These are phyloP conservation scores for Ophiostoma sp. DNA, from an alignment of 2,329 filamentous ascomycete species.

Conservation along the genomic window DNA sequence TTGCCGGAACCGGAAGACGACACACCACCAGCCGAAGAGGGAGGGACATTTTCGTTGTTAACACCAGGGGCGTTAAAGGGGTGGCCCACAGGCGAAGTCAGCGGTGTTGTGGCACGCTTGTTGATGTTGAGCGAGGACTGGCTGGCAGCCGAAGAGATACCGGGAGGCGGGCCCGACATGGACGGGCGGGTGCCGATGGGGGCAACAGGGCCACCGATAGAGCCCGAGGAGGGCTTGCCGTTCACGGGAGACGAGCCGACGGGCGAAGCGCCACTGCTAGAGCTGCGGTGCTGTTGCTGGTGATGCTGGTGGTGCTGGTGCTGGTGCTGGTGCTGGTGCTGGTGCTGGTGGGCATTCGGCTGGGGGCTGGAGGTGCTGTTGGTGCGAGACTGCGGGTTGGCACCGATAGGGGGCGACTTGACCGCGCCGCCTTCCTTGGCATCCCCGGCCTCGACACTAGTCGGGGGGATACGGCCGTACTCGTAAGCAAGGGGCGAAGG, in stretches of 20 bases:
- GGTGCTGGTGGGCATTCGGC: slow-evolving; percentile 42
- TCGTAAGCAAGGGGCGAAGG: slow-evolving; percentile 78
- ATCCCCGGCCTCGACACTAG: slow-evolving; percentile 36
- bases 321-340: slow-evolving; percentile 49
- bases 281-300: slow-evolving; percentile 34
- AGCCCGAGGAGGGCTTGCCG: slow-evolving; percentile 47
- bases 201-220: slow-evolving; percentile 60
- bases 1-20: slow-evolving; percentile 52
- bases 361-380: slow-evolving; percentile 84
- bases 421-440: slow-evolving; percentile 25
- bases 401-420: slow-evolving; percentile 46
- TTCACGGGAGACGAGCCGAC: slow-evolving; percentile 57
- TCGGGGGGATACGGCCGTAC: slow-evolving; percentile 41
- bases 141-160: slow-evolving; percentile 36
- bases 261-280: slow-evolving; percentile 10
- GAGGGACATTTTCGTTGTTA: slow-evolving; percentile 33
- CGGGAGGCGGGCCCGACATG: slow-evolving; percentile 36
- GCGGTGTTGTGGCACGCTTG: slow-evolving; percentile 82
- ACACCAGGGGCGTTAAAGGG: slow-evolving; percentile 54
- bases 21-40: slow-evolving; percentile 36
- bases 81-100: slow-evolving; percentile 81
- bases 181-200: slow-evolving; percentile 89
- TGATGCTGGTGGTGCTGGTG: slow-evolving; percentile 54
- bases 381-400: slow-evolving; percentile 57
- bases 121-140: slow-evolving; percentile 40